Evolutionary conservation across 768 basidiomycete genomes (phyloP), one percentile per base, ranked within the genome.

Genomic region (Austroboletus festivus): DNA sequence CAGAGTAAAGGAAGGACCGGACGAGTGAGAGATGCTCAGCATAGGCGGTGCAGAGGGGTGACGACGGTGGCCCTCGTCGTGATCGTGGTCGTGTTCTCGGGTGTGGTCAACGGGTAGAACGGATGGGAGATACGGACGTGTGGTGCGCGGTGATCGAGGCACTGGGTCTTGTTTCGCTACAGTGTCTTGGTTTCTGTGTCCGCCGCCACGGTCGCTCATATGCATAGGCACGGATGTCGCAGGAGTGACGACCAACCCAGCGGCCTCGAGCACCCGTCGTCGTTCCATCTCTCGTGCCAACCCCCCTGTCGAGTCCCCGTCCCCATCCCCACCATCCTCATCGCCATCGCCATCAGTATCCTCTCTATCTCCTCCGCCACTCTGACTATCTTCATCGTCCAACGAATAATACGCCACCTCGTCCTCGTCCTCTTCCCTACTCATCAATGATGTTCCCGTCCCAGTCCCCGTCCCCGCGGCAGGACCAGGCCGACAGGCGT

Each of bases 201-300:
- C 12, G 12, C 28, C 28, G 28, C 12, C 28, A 12, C 12, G 7
- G 28, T 28, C 28, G 28, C 12, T 28, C 28, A 12, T 12, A 28
- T 12, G 28, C 5, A 12, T 28, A 12, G 28, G 28, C 12, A n/a
- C n/a, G n/a, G 28, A 28, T 5, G 7, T 28, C 28, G 12, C 28
- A 4, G 44, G 49, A 83, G 80, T 31, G 77, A 95, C 76, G 47
- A 91, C 82, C 21, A 96, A 71, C 3, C 94, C 94, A 0, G 93
- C 93, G 0, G 90, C 88, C 61, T 90, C 83, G n/a, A 97, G 71
- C 7, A 96, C 90, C 18, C 85, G 77, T 55, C 82, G 82, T 19
- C 90, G 75, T 61, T 95, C 93, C 16, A 77, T 69, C 48, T 84
- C 90, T 24, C 89, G 80, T 16, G 80, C 78, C n/a, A n/a, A n/a